These are phyloP conservation scores for Termitomyces sp. DNA, from an alignment of 768 basidiomycete species.

Conservation along the genomic window DNA sequence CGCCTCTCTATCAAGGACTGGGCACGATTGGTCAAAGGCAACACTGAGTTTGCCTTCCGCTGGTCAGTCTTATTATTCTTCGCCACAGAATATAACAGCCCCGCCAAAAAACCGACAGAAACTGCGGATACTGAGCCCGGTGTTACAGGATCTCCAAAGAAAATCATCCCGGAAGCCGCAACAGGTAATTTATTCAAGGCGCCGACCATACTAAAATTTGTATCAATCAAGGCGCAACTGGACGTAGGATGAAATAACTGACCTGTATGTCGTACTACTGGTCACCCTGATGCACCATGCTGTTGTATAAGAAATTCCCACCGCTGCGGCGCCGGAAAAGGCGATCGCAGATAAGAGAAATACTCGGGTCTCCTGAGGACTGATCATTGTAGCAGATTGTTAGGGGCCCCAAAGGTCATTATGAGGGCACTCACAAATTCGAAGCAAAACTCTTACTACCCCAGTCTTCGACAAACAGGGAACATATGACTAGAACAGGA, in stretches of 20 bases:
- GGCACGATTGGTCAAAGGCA: slow-evolving; percentile 44
- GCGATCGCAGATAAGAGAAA: slow-evolving; percentile 83
- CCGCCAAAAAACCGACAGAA: slow-evolving; percentile 84
- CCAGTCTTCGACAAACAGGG: slow-evolving; percentile 89
- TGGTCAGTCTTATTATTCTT: slow-evolving; percentile 85
- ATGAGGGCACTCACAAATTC: slow-evolving; percentile 93
- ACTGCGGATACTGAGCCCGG: slow-evolving; percentile 87
- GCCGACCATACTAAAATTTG: slow-evolving; percentile 85
- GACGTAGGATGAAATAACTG: slow-evolving; percentile 10
- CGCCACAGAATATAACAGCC: slow-evolving; percentile 87
- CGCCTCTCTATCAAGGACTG: background rate
- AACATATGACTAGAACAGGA: slow-evolving; percentile 80
- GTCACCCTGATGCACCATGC: slow-evolving; percentile 98
- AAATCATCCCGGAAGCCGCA: slow-evolving; percentile 97
- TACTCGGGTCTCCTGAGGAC: slow-evolving; percentile 76
- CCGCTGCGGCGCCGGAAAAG: slow-evolving; percentile 96
- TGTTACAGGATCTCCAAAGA: slow-evolving; percentile 90
- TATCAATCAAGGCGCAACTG: background rate
- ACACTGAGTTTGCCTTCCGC: slow-evolving; percentile 42
- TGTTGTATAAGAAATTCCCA: slow-evolving; percentile 96
- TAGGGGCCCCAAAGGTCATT: too few species aligned
- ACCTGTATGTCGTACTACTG: slow-evolving; percentile 98
- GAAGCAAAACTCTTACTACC: slow-evolving; percentile 62
- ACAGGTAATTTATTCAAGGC: slow-evolving; percentile 97
- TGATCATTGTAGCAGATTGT: slow-evolving; percentile 32